Base-by-base conservation (phyloP, 1,139 yeast genomes). In the Hemisphaericaspora subhashii region DNA sequence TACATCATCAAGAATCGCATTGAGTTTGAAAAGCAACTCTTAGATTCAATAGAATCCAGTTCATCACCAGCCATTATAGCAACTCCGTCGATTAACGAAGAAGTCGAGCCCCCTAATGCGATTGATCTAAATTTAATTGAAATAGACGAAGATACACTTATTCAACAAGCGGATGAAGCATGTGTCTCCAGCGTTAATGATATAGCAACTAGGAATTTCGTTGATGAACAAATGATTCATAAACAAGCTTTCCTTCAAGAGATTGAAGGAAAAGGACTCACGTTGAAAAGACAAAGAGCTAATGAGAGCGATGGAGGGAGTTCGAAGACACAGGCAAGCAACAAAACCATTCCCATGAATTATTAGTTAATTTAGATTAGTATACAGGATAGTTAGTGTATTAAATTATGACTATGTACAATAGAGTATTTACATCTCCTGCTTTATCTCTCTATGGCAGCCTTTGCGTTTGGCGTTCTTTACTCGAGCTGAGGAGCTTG, bases 171-270 rank as follows among this genome's bases (percentile, higher is more conserved):
- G 3, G 26, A 12, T 10, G 16, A 26, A 15, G 26, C 31, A 20
- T 14, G 24, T 16, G 16, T n/a, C 16, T 27, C 25, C n/a, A 27
- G 31, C 8, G 21, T 27, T 5, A 15, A 34, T 22, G 36, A 34
- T 11, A 17, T 29, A 11, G 21, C 18, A 5, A 29, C 24, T 10
- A 17, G 22, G 21, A 10, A 27, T 8, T 34, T 25, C n/a, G 14
- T 40, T 3, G 37, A 33, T 12, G 33, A 27, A 12, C 41, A 40
- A 27, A 21, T 24, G 20, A 21, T 24, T 9, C 45, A 42, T 29
- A 26, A 25, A 13, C 30, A 25, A 24, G 24, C 27, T 8, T 42
- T 42, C 25, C 31, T 40, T 14, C 14, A 38, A 9, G 45, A 42
- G 18, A 34, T 42, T 12, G 26, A 28, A 10, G 28, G 22, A 11